These are phyloP conservation scores for Microbotryomycetes sp. DNA, from an alignment of 1,284 basidiomycete genomes.

Conservation along the genomic window DNA sequence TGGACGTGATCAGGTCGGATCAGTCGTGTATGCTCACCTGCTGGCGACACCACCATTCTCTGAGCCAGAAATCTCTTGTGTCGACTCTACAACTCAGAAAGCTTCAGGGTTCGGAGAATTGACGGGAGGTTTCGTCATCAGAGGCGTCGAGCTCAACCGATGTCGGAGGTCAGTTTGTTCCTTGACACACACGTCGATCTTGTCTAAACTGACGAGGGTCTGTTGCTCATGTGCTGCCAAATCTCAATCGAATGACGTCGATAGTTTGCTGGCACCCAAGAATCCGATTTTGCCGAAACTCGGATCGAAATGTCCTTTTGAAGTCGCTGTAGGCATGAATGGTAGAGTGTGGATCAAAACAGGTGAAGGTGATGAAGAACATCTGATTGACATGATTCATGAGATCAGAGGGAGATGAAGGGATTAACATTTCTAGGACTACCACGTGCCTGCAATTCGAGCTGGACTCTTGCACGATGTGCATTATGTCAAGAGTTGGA, in stretches of 20 bases:
- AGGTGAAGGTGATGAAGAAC: conserved; percentile 52
- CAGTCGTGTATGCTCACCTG: conserved; percentile 71
- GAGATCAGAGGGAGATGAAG: conserved; percentile 20
- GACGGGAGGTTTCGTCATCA: conserved; percentile 61
- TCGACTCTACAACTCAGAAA: conserved; percentile 75
- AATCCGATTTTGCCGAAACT: conserved; percentile 68
- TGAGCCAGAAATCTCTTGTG: conserved; percentile 82
- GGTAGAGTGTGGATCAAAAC: conserved; percentile 72
- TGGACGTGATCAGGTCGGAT: conserved; percentile 58
- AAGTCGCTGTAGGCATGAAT: conserved; percentile 71
- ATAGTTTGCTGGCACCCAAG: conserved; percentile 62
- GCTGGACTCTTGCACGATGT: no score
- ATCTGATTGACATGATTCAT: conserved; percentile 54
- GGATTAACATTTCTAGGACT: no score
- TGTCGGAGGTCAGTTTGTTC: conserved; percentile 58
- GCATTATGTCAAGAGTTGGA: no score
- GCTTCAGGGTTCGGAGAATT: conserved; percentile 76
- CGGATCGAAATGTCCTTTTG: conserved; percentile 65
- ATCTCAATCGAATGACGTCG: background rate
- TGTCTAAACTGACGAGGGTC: background rate
- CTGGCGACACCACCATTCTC: conserved; percentile 80
- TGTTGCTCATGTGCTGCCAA: background rate
- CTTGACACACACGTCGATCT: background rate
- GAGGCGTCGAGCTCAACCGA: conserved; percentile 56
- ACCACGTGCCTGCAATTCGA: no score